Evolutionary conservation across 495 filamentous ascomycete genomes (phyloP).

Genomic region (Aspergillus indologenus): DNA sequence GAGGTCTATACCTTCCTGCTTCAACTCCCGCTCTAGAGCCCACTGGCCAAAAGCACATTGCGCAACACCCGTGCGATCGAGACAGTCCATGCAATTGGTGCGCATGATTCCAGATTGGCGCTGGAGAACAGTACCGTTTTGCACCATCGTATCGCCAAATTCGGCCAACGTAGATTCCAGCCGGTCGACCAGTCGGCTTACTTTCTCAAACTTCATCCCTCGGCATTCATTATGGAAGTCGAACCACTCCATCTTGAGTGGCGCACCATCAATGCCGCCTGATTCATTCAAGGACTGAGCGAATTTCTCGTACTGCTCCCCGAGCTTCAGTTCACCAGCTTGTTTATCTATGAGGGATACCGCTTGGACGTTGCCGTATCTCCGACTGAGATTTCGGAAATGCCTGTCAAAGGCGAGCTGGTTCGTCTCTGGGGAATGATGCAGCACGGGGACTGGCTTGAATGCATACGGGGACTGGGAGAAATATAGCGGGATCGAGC

Average conservation of each 20-base stretch:
- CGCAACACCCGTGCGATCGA: constrained; percentile 90
- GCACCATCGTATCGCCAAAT: constrained; percentile 61
- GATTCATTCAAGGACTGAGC: constrained; percentile 61
- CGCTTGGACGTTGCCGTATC: constrained; percentile 75
- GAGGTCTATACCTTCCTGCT: constrained; percentile 69
- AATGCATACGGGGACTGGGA: constrained; percentile 90
- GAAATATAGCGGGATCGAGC: constrained; percentile 89
- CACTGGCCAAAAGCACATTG: constrained; percentile 80
- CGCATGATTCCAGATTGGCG: constrained; percentile 73
- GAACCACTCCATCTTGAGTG: constrained; percentile 86
- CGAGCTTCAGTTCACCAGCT: constrained; percentile 73
- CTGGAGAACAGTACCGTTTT: constrained; percentile 45
- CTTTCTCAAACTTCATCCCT: constrained; percentile 97
- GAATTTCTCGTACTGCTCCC: constrained; percentile 68
- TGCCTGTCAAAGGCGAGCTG: constrained; percentile 73
- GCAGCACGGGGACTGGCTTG: constrained; percentile 78
- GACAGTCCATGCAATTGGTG: constrained; percentile 97
- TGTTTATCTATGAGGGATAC: constrained; percentile 85
- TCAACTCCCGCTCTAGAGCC: constrained; percentile 73
- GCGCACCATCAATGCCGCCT: constrained; percentile 47
- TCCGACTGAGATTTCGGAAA: constrained; percentile 59
- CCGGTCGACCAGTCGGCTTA: constrained; percentile 68
- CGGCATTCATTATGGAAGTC: constrained; percentile 89
- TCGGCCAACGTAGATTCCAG: constrained; percentile 61
- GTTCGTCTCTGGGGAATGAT: constrained; percentile 74